phyloP scores from a whole-genome alignment of 805 yeast genomes.

The Cyberlindnera galapagoensis region DNA sequence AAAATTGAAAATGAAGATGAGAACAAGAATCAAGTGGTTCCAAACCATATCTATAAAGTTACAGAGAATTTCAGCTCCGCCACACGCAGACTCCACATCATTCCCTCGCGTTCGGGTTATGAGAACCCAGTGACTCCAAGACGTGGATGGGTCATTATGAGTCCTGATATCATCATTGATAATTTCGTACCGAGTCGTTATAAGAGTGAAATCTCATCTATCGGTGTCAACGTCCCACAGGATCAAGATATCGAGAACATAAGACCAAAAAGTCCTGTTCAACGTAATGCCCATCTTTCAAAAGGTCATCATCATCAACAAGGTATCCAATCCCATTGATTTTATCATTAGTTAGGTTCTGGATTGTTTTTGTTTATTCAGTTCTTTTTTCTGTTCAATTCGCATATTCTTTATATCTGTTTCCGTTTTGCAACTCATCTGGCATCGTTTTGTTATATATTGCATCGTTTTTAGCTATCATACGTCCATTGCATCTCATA shows the following conservation, averaged over 20 bases:
- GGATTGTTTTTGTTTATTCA: too few species aligned
- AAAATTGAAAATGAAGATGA: conserved; percentile 49
- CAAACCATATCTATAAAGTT: conserved; percentile 69
- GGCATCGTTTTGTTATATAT: too few species aligned
- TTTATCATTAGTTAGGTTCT: too few species aligned
- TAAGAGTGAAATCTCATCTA: conserved; percentile 33
- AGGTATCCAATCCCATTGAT: too few species aligned
- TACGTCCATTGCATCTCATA: too few species aligned
- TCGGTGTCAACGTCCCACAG: conserved; percentile 57
- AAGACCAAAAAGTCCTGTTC: conserved; percentile 76
- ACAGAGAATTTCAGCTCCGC: conserved; percentile 88
- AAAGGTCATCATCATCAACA: neutral
- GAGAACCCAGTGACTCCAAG: conserved; percentile 59
- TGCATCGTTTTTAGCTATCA: too few species aligned
- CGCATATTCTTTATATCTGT: too few species aligned
- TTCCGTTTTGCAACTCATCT: too few species aligned
- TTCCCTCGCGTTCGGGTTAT: conserved; percentile 66
- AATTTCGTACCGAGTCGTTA: conserved; percentile 52
- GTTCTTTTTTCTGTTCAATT: too few species aligned
- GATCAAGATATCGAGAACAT: conserved; percentile 68
- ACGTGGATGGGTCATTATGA: conserved; percentile 86
- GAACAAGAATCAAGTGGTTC: conserved; percentile 46
- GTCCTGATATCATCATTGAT: conserved; percentile 75
- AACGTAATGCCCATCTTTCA: conserved; percentile 10
- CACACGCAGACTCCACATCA: conserved; percentile 74